These are phyloP conservation scores for Flaveria robusta DNA, from an alignment of 129 eudicot species.

Conservation along the genomic window DNA sequence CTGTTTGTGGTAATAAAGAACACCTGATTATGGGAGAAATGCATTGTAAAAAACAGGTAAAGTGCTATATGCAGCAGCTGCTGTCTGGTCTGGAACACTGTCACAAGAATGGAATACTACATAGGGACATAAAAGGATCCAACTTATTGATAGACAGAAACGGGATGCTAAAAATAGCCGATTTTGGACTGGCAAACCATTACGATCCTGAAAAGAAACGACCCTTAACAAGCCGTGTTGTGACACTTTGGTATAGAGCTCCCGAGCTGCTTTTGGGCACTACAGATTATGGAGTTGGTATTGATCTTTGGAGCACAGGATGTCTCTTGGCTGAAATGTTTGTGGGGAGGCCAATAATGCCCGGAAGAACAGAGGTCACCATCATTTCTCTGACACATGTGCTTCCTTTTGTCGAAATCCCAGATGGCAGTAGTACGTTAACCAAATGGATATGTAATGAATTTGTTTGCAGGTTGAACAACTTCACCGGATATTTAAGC, in stretches of 20 bases:
- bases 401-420: neutral
- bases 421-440: neutral
- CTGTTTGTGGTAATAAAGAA: slow-evolving; percentile 7
- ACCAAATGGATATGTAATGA: too few species aligned
- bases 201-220: slow-evolving; percentile 51
- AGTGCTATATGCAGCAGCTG: slow-evolving; percentile 84
- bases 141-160: slow-evolving; percentile 67
- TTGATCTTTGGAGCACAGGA: slow-evolving; percentile 91
- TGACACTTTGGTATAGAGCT: slow-evolving; percentile 88
- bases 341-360: slow-evolving; percentile 74
- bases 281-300: slow-evolving; percentile 83
- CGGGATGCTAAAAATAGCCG: slow-evolving; percentile 77
- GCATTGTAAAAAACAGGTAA: slow-evolving; percentile 47
- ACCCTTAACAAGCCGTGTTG: slow-evolving; percentile 77
- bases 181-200: slow-evolving; percentile 80
- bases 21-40: neutral
- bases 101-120: slow-evolving; percentile 78
- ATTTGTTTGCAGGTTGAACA: slow-evolving; percentile 65
- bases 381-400: slow-evolving; percentile 3
- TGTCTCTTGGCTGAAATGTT: slow-evolving; percentile 85
- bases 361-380: slow-evolving; percentile 80
- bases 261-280: slow-evolving; percentile 83
- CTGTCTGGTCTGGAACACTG: slow-evolving; percentile 76
- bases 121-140: slow-evolving; percentile 80
- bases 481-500: slow-evolving; percentile 80